phyloP scores from a whole-genome alignment of 805 yeast species.

The Komagataella pastoris region DNA sequence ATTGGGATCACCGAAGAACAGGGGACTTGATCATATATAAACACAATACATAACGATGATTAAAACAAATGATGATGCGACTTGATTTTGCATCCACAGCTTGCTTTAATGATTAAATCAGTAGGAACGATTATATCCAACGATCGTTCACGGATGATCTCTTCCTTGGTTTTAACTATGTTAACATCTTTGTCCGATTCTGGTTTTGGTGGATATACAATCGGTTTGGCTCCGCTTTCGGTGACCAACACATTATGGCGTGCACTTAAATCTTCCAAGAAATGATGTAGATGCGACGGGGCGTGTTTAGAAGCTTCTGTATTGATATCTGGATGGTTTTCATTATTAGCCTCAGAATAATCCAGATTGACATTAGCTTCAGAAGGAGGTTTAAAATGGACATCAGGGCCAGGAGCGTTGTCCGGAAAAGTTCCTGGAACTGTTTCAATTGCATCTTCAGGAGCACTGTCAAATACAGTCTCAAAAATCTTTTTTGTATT shows the following conservation, averaged over 20 bases:
- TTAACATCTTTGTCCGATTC: not conserved
- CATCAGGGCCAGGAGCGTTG: not conserved
- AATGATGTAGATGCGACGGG: not conserved
- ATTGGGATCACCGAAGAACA: conserved; percentile 71
- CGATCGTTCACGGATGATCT: not conserved
- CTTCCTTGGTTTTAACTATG: not conserved
- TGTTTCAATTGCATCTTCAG: not conserved
- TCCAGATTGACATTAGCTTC: not conserved
- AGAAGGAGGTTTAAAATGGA: not conserved
- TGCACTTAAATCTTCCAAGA: not conserved
- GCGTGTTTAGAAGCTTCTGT: not conserved
- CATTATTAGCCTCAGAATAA: not conserved
- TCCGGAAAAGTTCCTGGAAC: not conserved
- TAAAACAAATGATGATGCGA: not conserved
- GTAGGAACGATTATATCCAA: not conserved
- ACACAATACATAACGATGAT: conserved; percentile 1
- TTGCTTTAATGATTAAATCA: not conserved
- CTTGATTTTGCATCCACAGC: not conserved
- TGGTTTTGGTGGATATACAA: not conserved
- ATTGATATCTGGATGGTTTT: not conserved
- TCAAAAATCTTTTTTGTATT: too few species aligned
- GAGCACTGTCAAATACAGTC: not conserved
- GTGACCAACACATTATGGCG: not conserved
- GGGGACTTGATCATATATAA: conserved; percentile 68
- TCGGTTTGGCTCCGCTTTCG: not conserved